phyloP scores from a whole-genome alignment of 1,284 basidiomycete species.

The Trichosporon coremiiforme region DNA sequence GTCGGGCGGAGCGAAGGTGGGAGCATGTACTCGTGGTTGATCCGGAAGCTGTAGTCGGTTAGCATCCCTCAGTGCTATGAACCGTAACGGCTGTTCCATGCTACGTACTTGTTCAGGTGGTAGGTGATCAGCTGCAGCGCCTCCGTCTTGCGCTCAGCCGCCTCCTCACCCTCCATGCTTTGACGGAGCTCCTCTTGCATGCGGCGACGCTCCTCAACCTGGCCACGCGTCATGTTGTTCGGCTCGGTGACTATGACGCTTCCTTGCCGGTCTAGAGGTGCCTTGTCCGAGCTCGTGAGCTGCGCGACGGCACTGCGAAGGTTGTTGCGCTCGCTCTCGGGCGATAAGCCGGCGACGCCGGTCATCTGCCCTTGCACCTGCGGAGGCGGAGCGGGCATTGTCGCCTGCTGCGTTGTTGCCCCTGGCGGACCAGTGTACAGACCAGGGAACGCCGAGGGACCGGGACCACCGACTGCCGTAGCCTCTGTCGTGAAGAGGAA shows the following conservation, averaged over 20 bases:
- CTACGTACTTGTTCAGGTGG: conserved; percentile 71
- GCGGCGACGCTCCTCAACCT: conserved; percentile 41
- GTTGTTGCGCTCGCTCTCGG: conserved; percentile 18
- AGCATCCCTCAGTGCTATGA: background rate
- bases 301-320: conserved; percentile 34
- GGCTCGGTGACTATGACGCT: conserved; percentile 27
- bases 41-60: conserved; percentile 47
- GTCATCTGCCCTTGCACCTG: conserved; percentile 22
- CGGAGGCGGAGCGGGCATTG: conserved; percentile 19
- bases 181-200: conserved; percentile 41
- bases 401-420: background rate
- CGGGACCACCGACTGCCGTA: conserved; percentile 25
- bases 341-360: conserved; percentile 22
- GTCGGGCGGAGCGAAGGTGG: conserved; percentile 83
- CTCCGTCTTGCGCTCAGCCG: conserved; percentile 43
- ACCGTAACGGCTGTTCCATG: too few relatives aligned
- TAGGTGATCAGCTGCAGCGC: conserved; percentile 63
- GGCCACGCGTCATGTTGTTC: conserved; percentile 36
- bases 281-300: conserved; percentile 26
- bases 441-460: conserved; percentile 19
- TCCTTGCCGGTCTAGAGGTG: conserved; percentile 15
- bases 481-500: conserved; percentile 26
- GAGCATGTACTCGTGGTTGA: conserved; percentile 72
- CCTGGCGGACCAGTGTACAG: background rate
- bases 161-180: conserved; percentile 38